Conservation (phyloP, 192 early-diverging fungal species). For the Neocallimastix lanati region DNA sequence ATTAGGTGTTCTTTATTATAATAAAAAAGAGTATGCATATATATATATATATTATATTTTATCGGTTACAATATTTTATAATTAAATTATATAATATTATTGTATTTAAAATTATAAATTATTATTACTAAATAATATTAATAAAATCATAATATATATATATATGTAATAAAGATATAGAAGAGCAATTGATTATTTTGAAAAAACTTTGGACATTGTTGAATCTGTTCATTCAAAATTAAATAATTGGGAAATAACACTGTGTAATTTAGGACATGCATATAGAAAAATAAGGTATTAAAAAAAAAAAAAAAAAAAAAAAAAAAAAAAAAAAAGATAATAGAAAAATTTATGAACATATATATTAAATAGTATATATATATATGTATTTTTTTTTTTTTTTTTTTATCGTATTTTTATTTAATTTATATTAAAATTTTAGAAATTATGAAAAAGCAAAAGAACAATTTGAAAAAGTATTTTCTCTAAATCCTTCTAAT, state of each 20-base stretch:
- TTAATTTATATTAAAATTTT: too few relatives aligned
- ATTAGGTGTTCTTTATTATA: conserved; percentile 40
- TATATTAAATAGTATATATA: too few relatives aligned
- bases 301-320: background rate
- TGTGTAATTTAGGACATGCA: conserved; percentile 49
- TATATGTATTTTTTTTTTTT: too few relatives aligned
- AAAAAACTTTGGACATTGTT: conserved; percentile 26
- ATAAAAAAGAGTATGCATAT: conserved; percentile 26
- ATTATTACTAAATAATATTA: too few relatives aligned
- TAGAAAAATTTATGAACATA: too few relatives aligned
- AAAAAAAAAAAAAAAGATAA: too few relatives aligned
- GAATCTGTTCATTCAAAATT: conserved; percentile 17
- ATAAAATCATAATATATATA: too few relatives aligned
- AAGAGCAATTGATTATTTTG: conserved; percentile 27
- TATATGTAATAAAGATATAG: conserved; percentile 20
- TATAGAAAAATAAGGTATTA: conserved; percentile 37
- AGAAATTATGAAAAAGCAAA: conserved; percentile 16
- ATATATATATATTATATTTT: too few relatives aligned
- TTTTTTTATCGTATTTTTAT: too few relatives aligned
- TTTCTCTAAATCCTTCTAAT: conserved; percentile 14
- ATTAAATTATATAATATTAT: too few relatives aligned
- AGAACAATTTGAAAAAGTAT: conserved; percentile 17
- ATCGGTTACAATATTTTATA: too few relatives aligned
- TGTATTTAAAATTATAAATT: too few relatives aligned
- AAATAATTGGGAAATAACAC: conserved; percentile 37